These are phyloP conservation scores for Suhomyces ambrosiae DNA, from an alignment of 1,139 yeast genomes.

Conservation along the genomic window DNA sequence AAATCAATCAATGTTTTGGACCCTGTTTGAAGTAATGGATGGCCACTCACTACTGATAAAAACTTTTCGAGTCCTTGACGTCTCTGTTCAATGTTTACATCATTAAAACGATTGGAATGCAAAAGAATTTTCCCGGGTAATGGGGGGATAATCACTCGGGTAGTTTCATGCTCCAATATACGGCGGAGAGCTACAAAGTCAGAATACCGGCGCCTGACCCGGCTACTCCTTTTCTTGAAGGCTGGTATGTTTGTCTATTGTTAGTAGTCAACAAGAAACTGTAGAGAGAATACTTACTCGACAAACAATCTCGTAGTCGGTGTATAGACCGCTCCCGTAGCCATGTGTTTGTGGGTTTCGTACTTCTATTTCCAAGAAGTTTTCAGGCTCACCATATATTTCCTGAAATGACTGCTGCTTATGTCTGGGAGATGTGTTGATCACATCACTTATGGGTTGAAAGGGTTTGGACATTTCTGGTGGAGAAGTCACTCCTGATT, in stretches of 20 bases:
- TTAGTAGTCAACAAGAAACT: constrained; percentile 17
- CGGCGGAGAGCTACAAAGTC: constrained; percentile 85
- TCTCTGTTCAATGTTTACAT: constrained; percentile 81
- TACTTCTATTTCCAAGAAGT: constrained; percentile 86
- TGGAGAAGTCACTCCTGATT: neutral
- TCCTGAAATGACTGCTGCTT: constrained; percentile 75
- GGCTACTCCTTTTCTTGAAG: constrained; percentile 64
- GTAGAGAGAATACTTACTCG: constrained; percentile 40
- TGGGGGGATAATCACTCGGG: constrained; percentile 80
- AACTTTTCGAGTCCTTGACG: constrained; percentile 84
- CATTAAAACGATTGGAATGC: constrained; percentile 72
- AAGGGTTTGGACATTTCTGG: constrained; percentile 42
- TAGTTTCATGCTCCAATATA: constrained; percentile 71
- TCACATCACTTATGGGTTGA: constrained; percentile 50
- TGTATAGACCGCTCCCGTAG: constrained; percentile 65
- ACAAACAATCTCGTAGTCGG: constrained; percentile 91
- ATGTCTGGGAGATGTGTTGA: constrained; percentile 37
- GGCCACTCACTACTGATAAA: constrained; percentile 81
- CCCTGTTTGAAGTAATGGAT: constrained; percentile 90
- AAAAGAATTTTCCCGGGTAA: constrained; percentile 84
- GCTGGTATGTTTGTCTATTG: constrained; percentile 75
- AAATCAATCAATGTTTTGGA: constrained; percentile 81
- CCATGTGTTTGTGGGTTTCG: constrained; percentile 82
- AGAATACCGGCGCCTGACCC: constrained; percentile 83
- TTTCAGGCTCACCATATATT: constrained; percentile 92